These are phyloP conservation scores for Heterobasidion irregulare DNA, from an alignment of 1,284 basidiomycete genomes.

Conservation along the genomic window DNA sequence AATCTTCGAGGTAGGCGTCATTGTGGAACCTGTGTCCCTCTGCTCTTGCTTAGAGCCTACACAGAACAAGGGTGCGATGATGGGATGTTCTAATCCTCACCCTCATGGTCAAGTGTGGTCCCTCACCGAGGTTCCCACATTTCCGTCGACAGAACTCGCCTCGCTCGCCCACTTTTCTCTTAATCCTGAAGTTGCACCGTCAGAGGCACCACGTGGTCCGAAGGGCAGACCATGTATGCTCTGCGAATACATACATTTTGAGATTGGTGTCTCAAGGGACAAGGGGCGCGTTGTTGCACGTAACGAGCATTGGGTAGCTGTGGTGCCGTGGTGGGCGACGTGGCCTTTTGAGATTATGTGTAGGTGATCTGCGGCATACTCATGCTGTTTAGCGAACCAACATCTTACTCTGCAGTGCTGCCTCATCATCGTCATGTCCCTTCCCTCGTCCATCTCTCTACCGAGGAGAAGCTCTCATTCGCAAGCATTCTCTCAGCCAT, in stretches of 20 bases:
- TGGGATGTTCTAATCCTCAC: slow-evolving; percentile 96
- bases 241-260: slow-evolving; percentile 78
- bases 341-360: slow-evolving; percentile 92
- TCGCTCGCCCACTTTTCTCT: slow-evolving; percentile 52
- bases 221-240: slow-evolving; percentile 66
- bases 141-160: slow-evolving; percentile 58
- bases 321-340: slow-evolving; percentile 95
- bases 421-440: slow-evolving; percentile 75
- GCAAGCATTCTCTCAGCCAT: slow-evolving; percentile 60
- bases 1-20: slow-evolving; percentile 70
- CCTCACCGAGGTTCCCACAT: slow-evolving; percentile 64
- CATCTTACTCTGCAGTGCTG: slow-evolving; percentile 41
- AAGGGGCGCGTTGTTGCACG: slow-evolving; percentile 63
- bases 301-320: slow-evolving; percentile 77
- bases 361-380: slow-evolving; percentile 24
- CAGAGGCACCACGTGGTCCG: slow-evolving; percentile 48
- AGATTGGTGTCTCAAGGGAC: slow-evolving; percentile 37
- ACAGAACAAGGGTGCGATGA: slow-evolving; percentile 91
- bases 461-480: slow-evolving; percentile 53
- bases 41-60: not conserved
- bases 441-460: slow-evolving; percentile 54
- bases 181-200: slow-evolving; percentile 21
- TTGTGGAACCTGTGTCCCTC: not conserved
- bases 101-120: slow-evolving; percentile 95
- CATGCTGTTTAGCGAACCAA: not conserved